Evolutionary conservation across 1,284 basidiomycete genomes (phyloP).

Genomic region (Cutaneotrichosporon dermatis): DNA sequence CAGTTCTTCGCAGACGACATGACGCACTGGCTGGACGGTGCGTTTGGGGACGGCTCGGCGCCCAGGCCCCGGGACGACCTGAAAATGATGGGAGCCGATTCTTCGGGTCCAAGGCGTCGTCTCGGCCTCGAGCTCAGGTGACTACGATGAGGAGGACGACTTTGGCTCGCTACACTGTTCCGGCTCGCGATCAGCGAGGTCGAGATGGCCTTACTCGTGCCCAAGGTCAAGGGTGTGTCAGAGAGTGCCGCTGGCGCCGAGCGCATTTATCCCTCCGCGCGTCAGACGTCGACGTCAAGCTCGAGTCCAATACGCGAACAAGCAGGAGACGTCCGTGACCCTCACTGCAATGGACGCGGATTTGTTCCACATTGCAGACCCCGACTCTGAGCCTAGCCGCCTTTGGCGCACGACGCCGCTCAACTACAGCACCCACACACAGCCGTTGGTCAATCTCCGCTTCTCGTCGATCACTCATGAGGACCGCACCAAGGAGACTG

Average conservation of each 20-base stretch:
- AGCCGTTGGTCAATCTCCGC: constrained; percentile 58
- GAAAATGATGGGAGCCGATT: constrained; percentile 79
- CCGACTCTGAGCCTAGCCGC: constrained; percentile 7
- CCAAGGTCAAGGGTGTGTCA: constrained; percentile 12
- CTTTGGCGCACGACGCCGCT: constrained; percentile 36
- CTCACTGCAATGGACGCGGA: constrained; percentile 61
- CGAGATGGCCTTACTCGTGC: constrained; percentile 32
- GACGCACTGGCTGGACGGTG: constrained; percentile 59
- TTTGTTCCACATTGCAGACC: constrained; percentile 41
- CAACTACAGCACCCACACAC: constrained; percentile 30
- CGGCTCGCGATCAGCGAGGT: constrained; percentile 33
- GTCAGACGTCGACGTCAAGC: constrained; percentile 60
- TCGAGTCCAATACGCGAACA: constrained; percentile 56
- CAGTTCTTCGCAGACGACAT: constrained; percentile 83
- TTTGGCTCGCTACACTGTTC: constrained; percentile 28
- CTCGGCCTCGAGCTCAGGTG: constrained; percentile 43
- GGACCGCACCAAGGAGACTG: constrained; percentile 72
- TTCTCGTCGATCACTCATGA: constrained; percentile 65
- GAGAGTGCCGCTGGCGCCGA: constrained; percentile 11
- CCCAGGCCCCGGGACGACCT: constrained; percentile 55
- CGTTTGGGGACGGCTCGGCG: constrained; percentile 41
- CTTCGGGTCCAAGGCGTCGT: constrained; percentile 60
- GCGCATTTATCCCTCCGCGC: constrained; percentile 48
- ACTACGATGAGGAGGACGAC: constrained; percentile 39
- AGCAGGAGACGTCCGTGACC: constrained; percentile 69